phyloP scores from a whole-genome alignment of 805 yeast species.

The Vanderwaltozyma yarrowii region DNA sequence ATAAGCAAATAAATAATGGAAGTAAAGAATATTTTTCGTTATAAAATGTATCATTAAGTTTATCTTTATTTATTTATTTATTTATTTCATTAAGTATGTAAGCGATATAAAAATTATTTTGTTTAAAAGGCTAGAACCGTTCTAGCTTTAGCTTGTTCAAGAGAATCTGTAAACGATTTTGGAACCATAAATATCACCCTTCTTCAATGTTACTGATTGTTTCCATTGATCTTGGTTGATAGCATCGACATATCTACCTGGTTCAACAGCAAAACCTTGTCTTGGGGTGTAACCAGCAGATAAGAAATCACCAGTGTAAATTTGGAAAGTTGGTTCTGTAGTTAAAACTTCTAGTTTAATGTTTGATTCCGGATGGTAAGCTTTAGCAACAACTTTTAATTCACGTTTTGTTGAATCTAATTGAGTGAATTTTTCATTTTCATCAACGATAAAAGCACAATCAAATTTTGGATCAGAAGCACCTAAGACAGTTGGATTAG shows the following conservation, averaged over 20 bases:
- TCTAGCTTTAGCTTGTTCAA: too few relatives aligned
- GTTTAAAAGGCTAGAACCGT: too few relatives aligned
- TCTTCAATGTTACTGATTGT: slow-evolving; percentile 37
- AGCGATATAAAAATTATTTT: too few relatives aligned
- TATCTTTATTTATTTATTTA: too few relatives aligned
- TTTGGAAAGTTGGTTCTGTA: slow-evolving; percentile 59
- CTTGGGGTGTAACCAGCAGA: slow-evolving; percentile 30
- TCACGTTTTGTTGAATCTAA: slow-evolving; percentile 37
- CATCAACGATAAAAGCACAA: slow-evolving; percentile 37
- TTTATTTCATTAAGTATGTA: background rate
- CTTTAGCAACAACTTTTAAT: slow-evolving; percentile 33
- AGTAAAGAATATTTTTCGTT: too few relatives aligned
- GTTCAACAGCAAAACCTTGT: slow-evolving; percentile 54
- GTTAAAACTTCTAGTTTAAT: slow-evolving; percentile 36
- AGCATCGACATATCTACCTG: slow-evolving; percentile 50
- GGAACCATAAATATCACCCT: slow-evolving; percentile 46
- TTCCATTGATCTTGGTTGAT: slow-evolving; percentile 38
- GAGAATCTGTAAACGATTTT: slow-evolving; percentile 23
- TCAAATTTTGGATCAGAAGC: slow-evolving; percentile 31
- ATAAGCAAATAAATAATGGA: too few relatives aligned
- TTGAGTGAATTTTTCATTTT: slow-evolving; percentile 9
- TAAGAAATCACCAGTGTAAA: slow-evolving; percentile 51
- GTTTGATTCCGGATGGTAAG: slow-evolving; percentile 36
- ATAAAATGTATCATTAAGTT: too few relatives aligned
- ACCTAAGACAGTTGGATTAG: slow-evolving; percentile 22